Conservation (phyloP, 2,329 filamentous ascomycete species). For the Cladophialophora bantiana region DNA sequence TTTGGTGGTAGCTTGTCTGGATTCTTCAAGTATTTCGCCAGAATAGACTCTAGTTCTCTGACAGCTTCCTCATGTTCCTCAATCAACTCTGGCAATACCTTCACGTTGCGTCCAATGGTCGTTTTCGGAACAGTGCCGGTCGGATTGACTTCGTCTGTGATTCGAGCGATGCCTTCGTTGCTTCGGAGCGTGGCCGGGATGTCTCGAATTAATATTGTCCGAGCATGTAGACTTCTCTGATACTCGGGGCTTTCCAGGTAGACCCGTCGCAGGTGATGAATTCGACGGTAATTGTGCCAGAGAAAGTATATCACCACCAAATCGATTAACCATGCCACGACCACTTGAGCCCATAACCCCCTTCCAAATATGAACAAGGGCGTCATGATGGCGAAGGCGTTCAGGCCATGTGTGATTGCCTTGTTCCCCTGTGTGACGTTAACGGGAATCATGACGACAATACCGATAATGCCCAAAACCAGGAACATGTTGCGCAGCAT, state of each 20-base stretch:
- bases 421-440: slow-evolving; percentile 66
- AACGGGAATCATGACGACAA: slow-evolving; percentile 79
- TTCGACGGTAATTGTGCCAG: slow-evolving; percentile 86
- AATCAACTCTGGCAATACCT: slow-evolving; percentile 84
- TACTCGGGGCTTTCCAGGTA: slow-evolving; percentile 91
- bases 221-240: slow-evolving; percentile 81
- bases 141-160: slow-evolving; percentile 81
- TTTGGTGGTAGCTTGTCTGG: slow-evolving; percentile 78
- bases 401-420: slow-evolving; percentile 39
- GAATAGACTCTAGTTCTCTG: slow-evolving; percentile 77
- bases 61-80: slow-evolving; percentile 82
- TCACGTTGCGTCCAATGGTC: slow-evolving; percentile 89
- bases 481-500: slow-evolving; percentile 95
- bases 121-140: slow-evolving; percentile 79
- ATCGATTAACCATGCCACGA: slow-evolving; percentile 70
- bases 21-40: slow-evolving; percentile 90
- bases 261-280: slow-evolving; percentile 72
- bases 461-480: slow-evolving; percentile 73
- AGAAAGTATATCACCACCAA: slow-evolving; percentile 79
- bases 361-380: slow-evolving; percentile 57
- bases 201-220: slow-evolving; percentile 75
- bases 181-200: slow-evolving; percentile 77
- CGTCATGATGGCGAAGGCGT: slow-evolving; percentile 56
- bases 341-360: slow-evolving; percentile 66
- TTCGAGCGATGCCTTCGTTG: slow-evolving; percentile 84